phyloP scores from a whole-genome alignment of 2,329 filamentous ascomycete genomes.

The Rhynchosporium graminicola region DNA sequence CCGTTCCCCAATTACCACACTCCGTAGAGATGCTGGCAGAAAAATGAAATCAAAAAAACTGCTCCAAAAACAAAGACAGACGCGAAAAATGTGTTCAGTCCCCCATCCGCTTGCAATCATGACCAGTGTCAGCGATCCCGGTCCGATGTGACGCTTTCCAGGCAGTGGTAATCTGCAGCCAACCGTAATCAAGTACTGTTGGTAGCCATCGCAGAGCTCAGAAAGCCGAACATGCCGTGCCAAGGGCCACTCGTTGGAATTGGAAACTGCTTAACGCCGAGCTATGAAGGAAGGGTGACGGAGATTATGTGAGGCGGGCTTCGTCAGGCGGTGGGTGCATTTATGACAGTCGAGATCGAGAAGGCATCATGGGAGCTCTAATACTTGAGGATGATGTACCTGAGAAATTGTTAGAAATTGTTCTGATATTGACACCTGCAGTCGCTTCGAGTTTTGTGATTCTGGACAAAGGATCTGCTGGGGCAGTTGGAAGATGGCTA shows the following conservation, averaged over 20 bases:
- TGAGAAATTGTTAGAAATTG: slow-evolving; percentile 39
- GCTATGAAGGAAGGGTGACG: slow-evolving; percentile 20
- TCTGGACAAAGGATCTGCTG: background rate
- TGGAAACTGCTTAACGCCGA: slow-evolving; percentile 27
- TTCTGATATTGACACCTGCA: slow-evolving; percentile 6
- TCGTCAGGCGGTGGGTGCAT: slow-evolving; percentile 16
- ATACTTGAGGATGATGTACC: slow-evolving; percentile 88
- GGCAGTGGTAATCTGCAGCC: slow-evolving; percentile 13
- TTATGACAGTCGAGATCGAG: background rate
- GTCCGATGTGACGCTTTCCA: slow-evolving; percentile 1
- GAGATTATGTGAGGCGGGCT: slow-evolving; percentile 25
- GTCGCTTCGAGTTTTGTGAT: slow-evolving; percentile 1
- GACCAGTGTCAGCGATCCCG: slow-evolving; percentile 16
- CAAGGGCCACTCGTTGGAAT: slow-evolving; percentile 18
- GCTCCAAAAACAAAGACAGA: background rate
- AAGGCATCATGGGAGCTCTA: slow-evolving; percentile 47
- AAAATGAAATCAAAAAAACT: slow-evolving; percentile 15
- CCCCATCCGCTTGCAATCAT: slow-evolving; percentile 8
- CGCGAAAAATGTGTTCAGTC: background rate
- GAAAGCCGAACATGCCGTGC: slow-evolving; percentile 28
- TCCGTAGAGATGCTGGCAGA: slow-evolving; percentile 24
- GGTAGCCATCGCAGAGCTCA: background rate
- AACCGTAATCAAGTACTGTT: slow-evolving; percentile 13
- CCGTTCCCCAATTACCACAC: slow-evolving; percentile 19
- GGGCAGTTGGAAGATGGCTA: slow-evolving; percentile 32